These are phyloP conservation scores for Hypoxylon rubiginosum DNA, from an alignment of 2,329 filamentous ascomycete species.

Conservation along the genomic window DNA sequence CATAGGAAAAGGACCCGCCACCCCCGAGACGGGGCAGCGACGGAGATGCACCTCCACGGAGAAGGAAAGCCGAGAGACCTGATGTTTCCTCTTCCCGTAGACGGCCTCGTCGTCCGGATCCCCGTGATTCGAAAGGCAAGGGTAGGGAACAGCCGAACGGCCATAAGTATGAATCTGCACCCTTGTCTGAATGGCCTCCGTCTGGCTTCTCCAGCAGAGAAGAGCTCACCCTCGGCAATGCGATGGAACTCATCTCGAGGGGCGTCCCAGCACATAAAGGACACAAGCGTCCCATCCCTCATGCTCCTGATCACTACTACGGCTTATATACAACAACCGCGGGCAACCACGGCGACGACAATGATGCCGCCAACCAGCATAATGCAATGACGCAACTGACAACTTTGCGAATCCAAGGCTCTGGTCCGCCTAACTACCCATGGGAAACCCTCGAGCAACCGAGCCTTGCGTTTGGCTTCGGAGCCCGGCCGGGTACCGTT, in stretches of 20 bases:
- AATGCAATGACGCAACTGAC: constrained; percentile 71
- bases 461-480: constrained; percentile 77
- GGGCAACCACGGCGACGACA: constrained; percentile 57
- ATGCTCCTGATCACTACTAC: constrained; percentile 68
- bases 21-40: constrained; percentile 53
- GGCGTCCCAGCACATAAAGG: constrained; percentile 71
- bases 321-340: constrained; percentile 66
- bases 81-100: constrained; percentile 54
- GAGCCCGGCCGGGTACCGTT: constrained; percentile 75
- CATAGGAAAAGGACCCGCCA: constrained; percentile 49
- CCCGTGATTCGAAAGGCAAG: constrained; percentile 56
- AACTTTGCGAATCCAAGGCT: constrained; percentile 64
- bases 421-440: constrained; percentile 60
- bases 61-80: constrained; percentile 42
- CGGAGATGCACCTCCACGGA: constrained; percentile 51
- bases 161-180: constrained; percentile 50
- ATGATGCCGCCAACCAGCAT: constrained; percentile 64
- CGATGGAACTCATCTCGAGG: constrained; percentile 69
- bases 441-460: constrained; percentile 83
- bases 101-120: constrained; percentile 58
- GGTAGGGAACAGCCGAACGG: constrained; percentile 54
- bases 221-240: constrained; percentile 66
- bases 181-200: constrained; percentile 70
- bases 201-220: constrained; percentile 62
- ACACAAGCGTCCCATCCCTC: constrained; percentile 66